These are phyloP conservation scores for Aspergillus viridinutans DNA, from an alignment of 2,329 filamentous ascomycete genomes.

Conservation along the genomic window DNA sequence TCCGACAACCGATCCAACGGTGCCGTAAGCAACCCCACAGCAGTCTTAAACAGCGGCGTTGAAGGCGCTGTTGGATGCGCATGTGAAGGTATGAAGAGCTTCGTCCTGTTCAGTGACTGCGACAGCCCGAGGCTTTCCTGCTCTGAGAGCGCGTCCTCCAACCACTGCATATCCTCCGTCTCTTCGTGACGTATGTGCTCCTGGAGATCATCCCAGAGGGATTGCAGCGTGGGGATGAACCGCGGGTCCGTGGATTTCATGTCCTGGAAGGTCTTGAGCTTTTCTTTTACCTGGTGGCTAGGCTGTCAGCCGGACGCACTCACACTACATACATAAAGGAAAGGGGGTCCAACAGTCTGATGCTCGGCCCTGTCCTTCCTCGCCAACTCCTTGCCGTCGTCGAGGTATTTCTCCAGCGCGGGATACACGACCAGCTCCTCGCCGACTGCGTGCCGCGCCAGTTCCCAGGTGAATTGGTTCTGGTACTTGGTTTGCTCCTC, in stretches of 20 bases:
- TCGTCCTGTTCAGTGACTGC: slow-evolving; percentile 48
- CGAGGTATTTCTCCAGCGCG: slow-evolving; percentile 48
- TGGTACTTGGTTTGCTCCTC: slow-evolving; percentile 46
- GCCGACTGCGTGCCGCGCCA: slow-evolving; percentile 49
- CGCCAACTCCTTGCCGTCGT: slow-evolving; percentile 43
- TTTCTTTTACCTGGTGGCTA: slow-evolving; percentile 45
- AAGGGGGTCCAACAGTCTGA: slow-evolving; percentile 19
- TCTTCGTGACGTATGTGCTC: slow-evolving; percentile 52
- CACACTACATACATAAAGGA: not conserved
- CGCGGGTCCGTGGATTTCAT: slow-evolving; percentile 37
- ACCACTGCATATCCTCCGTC: slow-evolving; percentile 43
- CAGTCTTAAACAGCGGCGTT: slow-evolving; percentile 55
- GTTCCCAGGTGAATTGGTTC: slow-evolving; percentile 52
- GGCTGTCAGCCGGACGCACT: not conserved
- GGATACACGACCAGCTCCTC: slow-evolving; percentile 55
- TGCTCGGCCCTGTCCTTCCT: slow-evolving; percentile 49
- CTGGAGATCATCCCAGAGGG: slow-evolving; percentile 41
- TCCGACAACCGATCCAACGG: slow-evolving; percentile 56
- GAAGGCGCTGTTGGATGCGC: slow-evolving; percentile 50
- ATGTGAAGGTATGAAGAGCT: slow-evolving; percentile 50
- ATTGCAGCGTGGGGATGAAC: slow-evolving; percentile 44
- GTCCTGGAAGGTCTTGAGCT: slow-evolving; percentile 49
- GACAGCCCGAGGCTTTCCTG: slow-evolving; percentile 37
- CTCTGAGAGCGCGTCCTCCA: slow-evolving; percentile 42
- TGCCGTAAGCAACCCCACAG: slow-evolving; percentile 51